A percentile compares a stretch with the other conserved stretches of the same genome.
These are phyloP conservation scores for Melocanna baccifera DNA, from an alignment of 176 grass and related monocot species.

Conservation along the genomic window DNA sequence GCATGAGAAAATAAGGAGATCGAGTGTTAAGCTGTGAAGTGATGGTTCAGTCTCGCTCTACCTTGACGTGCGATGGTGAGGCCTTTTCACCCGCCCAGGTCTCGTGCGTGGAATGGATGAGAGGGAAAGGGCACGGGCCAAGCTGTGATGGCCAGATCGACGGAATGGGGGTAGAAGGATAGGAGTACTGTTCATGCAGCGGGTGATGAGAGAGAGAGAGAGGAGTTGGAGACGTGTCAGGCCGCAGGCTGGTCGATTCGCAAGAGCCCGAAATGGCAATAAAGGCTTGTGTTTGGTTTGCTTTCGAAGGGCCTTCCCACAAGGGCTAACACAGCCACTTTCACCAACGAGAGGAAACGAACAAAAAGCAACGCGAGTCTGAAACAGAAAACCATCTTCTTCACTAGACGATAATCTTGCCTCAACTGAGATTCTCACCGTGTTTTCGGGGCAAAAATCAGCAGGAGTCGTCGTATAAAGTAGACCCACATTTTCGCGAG, in stretches of 20 bases:
- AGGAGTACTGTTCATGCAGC: constrained; percentile 32
- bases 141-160: neutral
- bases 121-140: neutral
- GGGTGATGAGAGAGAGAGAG: neutral
- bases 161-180: neutral
- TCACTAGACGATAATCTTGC: neutral
- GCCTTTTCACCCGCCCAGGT: neutral
- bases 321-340: too few relatives aligned
- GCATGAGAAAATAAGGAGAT: neutral
- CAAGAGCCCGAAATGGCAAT: constrained; percentile 38
- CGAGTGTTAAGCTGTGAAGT: neutral
- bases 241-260: neutral
- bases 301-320: neutral
- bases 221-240: constrained; percentile 20
- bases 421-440: neutral
- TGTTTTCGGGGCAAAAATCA: neutral
- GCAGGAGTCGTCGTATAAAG: neutral
- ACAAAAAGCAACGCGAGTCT: neutral
- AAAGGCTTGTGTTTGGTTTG: constrained; percentile 2
- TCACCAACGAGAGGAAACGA: neutral
- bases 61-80: neutral
- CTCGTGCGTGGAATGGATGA: neutral
- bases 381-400: neutral
- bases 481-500: neutral
- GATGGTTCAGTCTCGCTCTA: neutral